A percentile compares a stretch with the other conserved stretches of the same genome.
These are phyloP conservation scores for Globisporangium radiosum DNA, from an alignment of 352 stramenopile genomes.

Conservation along the genomic window DNA sequence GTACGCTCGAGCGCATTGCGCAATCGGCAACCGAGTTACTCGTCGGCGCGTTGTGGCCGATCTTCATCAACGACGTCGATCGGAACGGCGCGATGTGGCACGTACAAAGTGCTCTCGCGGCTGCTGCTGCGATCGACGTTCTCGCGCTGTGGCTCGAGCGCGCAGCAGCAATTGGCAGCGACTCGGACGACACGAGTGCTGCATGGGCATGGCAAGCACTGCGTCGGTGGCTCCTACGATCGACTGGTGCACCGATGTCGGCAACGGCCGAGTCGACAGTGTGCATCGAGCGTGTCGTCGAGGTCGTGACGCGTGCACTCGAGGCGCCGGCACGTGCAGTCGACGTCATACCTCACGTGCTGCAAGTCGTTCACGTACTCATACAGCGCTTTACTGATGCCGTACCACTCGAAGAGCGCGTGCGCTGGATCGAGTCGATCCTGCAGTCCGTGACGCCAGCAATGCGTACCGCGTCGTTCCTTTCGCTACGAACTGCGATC, in stretches of 20 bases:
- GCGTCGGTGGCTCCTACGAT: too few relatives aligned
- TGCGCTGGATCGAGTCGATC: not conserved
- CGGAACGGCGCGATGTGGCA: not conserved
- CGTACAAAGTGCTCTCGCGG: not conserved
- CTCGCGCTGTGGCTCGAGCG: not conserved
- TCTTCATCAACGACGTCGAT: slow-evolving; percentile 1
- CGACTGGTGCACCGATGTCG: too few relatives aligned
- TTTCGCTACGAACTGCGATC: not conserved
- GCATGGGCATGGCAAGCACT: not conserved
- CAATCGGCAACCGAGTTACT: not conserved
- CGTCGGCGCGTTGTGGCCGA: not conserved
- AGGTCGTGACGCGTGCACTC: not conserved
- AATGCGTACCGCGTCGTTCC: too few relatives aligned
- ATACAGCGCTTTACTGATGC: not conserved
- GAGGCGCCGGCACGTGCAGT: not conserved
- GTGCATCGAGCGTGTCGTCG: not conserved
- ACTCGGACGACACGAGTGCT: not conserved
- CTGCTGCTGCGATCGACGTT: not conserved
- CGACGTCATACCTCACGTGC: not conserved
- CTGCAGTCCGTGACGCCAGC: not conserved
- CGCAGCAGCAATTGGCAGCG: not conserved
- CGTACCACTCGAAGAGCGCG: not conserved
- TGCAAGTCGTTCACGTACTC: not conserved
- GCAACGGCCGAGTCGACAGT: not conserved
- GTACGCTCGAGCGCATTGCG: too few relatives aligned